Evolutionary conservation across 2,329 filamentous ascomycete species (phyloP), one percentile per base, ranked within the genome.

Genomic region (Trichoderma afroharzianum): DNA sequence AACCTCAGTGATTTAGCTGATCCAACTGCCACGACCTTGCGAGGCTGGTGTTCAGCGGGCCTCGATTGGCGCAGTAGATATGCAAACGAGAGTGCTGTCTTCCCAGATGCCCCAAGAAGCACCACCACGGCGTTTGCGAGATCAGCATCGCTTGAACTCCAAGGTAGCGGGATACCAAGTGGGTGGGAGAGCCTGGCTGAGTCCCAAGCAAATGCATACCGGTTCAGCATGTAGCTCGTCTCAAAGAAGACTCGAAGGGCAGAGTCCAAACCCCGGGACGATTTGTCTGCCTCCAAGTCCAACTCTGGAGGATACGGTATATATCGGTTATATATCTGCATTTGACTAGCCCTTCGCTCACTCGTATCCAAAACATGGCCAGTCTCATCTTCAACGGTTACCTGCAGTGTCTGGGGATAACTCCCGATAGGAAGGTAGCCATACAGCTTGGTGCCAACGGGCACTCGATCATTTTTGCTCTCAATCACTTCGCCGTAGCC

Each of bases 401-500:
- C 63, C 32, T 39, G 63, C 11, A 67, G 63, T n/a, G 3, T 57
- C 47, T 67, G 50, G 12, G 63, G 63, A n/a, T 67, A 67, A 18
- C 57, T 50, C 28, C 63, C 63, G 6, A 67, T 67, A 32, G 63
- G 63, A n/a, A 67, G 43, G 21, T 67, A 67, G 50, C 63, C 63
- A 28, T 21, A 67, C 26, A 67, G 50, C 24, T 67, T 53, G 24
- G 63, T 67, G 5, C 63, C 63, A n/a, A 67, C 21, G 1, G 21
- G 63, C 11, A 67, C 32, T 26, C 28, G 21, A 24, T 55, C 30
- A 50, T 67, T 67, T 14, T 67, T 32, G 47, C 63, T 67, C 47
- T 67, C 63, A 57, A 36, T 67, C 50, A 67, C 63, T 26, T 67
- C 63, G n/a, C 63, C 26, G 24, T 67, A 67, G 15, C 63, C 63